Evolutionary conservation across 139 green algal genomes (phyloP).

Genomic region (Trebouxia sp.): DNA sequence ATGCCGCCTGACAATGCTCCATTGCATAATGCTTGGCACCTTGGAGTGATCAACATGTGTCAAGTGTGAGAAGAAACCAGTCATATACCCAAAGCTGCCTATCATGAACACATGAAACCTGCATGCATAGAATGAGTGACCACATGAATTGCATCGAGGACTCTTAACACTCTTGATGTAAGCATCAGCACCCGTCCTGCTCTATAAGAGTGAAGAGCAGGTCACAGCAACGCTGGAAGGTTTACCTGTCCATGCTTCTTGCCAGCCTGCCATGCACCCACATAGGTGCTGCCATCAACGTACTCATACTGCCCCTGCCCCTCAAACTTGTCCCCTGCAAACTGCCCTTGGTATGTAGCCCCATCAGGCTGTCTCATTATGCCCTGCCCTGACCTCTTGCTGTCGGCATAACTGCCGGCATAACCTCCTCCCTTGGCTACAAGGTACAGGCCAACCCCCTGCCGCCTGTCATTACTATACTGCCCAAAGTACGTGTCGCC

Average conservation of each 20-base stretch:
- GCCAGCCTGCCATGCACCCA: slow-evolving; percentile 60
- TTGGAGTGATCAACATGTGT: no score
- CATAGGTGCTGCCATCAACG: slow-evolving; percentile 68
- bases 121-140: no score
- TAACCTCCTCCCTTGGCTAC: slow-evolving; percentile 62
- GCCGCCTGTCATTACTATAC: slow-evolving; percentile 57
- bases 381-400: slow-evolving; percentile 59
- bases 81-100: no score
- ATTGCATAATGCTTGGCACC: no score
- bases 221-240: no score
- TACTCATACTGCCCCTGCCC: slow-evolving; percentile 68
- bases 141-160: no score
- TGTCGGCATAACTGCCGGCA: slow-evolving; percentile 37
- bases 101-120: neutral
- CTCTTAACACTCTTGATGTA: no score
- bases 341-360: slow-evolving; percentile 59
- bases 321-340: slow-evolving; percentile 66
- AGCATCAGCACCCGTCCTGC: neutral
- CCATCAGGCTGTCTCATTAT: slow-evolving; percentile 67
- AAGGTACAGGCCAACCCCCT: slow-evolving; percentile 65
- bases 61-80: no score
- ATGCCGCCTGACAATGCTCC: no score
- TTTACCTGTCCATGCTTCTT: slow-evolving; percentile 57
- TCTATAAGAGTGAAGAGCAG: neutral
- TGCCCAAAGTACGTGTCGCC: slow-evolving; percentile 71